Evolutionary conservation across 345 rosid species (phyloP), one percentile per base, ranked within the genome.

Genomic region (Aethionema arabicum): DNA sequence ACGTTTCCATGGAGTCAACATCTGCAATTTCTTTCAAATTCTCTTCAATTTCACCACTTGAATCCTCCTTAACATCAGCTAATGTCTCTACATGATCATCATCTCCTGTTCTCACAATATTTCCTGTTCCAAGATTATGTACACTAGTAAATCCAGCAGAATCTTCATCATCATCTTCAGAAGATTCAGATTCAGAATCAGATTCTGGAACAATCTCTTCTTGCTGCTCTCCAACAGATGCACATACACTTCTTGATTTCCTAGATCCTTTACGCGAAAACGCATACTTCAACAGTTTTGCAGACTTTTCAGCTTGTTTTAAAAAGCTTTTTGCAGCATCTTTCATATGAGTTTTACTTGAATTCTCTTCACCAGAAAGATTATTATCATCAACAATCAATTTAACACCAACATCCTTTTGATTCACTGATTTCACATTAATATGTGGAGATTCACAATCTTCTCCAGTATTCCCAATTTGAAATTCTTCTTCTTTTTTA

Each of bases 261-360:
- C 56, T 76, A 9, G 89, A 84, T 15, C 86, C 87, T 80, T 84
- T 93, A 33, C 77, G 80, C 4, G 96, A 84, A 42, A 93, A 70
- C 4, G 12, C 88, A 3, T 86, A 81, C 76, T 81, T 93, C 11
- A 89, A 2, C 62, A 59, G 52, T 29, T 73, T 79, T 16, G 87
- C 87, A 55, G 81, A 81, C 32, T 82, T 86, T 66, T 48, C 86
- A 29, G 92, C 90, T 43, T 80, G 85, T 68, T 79, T 88, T 3
- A 84, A 41, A 33, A 90, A 40, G 57, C 75, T 74, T 76, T 83
- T 90, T 6, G 95, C 88, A 75, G 65, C 76, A 36, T 42, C 83
- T 72, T 80, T 93, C 73, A 76, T 68, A 16, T 77, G 75, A 69
- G 78, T 76, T 62, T 73, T 80, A 27, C 74, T 52, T 0, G 83